Percentiles rank a stretch among this genome's conserved stretches.
phyloP scores from a whole-genome alignment of 1,284 basidiomycete genomes.

The Naganishia sp. region DNA sequence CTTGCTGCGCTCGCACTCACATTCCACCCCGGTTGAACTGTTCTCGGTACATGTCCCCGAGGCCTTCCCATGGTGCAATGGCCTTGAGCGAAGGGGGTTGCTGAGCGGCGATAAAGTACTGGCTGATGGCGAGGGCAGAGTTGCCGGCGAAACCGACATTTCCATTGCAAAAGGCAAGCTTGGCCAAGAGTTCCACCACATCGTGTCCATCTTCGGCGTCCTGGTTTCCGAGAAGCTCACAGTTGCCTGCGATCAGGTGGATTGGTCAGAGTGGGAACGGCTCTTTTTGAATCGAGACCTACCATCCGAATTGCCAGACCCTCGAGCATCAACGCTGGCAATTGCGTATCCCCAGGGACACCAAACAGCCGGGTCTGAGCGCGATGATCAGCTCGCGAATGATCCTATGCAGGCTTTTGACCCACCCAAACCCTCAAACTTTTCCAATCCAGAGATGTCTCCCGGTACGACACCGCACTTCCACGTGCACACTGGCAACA shows the following conservation, averaged over 20 bases:
- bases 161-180: slow-evolving; percentile 11
- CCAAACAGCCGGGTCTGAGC: slow-evolving; percentile 39
- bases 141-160: slow-evolving; percentile 35
- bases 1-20: neutral
- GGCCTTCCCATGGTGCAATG: slow-evolving; percentile 42
- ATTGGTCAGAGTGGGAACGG: neutral
- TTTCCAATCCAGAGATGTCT: slow-evolving; percentile 18
- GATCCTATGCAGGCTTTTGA: slow-evolving; percentile 28
- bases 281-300: neutral
- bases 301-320: slow-evolving; percentile 37
- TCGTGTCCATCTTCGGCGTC: slow-evolving; percentile 23
- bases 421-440: slow-evolving; percentile 18
- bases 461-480: slow-evolving; percentile 32
- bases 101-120: slow-evolving; percentile 38
- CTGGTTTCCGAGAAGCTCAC: slow-evolving; percentile 16
- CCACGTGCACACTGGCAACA: slow-evolving; percentile 27
- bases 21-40: slow-evolving; percentile 25
- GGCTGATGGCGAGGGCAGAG: slow-evolving; percentile 40
- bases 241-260: slow-evolving; percentile 3
- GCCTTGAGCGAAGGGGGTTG: slow-evolving; percentile 42
- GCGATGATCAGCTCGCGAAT: slow-evolving; percentile 37
- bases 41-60: slow-evolving; percentile 36
- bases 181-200: slow-evolving; percentile 15
- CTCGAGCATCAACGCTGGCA: slow-evolving; percentile 39
- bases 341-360: slow-evolving; percentile 41